Evolutionary conservation across 2,329 filamentous ascomycete species (phyloP).

Genomic region (Dothideomycetes sp.): DNA sequence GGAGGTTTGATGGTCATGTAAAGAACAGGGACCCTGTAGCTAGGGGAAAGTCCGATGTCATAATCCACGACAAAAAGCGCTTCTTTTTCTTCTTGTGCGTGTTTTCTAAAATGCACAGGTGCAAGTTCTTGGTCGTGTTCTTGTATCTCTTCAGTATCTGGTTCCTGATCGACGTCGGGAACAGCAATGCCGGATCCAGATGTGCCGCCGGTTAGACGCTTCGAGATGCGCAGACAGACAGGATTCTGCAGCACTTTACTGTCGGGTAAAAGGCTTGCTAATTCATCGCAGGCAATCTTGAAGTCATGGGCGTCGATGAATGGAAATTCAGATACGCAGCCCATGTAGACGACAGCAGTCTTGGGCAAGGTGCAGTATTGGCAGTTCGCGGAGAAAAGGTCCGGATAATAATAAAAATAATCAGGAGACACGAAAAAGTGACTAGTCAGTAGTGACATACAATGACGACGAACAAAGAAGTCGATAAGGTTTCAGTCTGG

Average conservation of each 20-base stretch:
- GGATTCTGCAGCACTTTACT: not conserved
- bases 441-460: too few relatives aligned
- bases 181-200: not conserved
- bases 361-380: not conserved
- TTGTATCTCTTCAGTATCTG: constrained; percentile 3
- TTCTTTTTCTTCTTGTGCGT: constrained; percentile 15
- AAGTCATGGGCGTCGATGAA: constrained; percentile 25
- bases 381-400: too few relatives aligned
- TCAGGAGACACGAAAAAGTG: too few relatives aligned
- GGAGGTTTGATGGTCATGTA: constrained; percentile 28
- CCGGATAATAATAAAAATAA: too few relatives aligned
- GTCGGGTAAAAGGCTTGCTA: constrained; percentile 21
- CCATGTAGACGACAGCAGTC: not conserved
- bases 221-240: constrained; percentile 9
- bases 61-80: constrained; percentile 21
- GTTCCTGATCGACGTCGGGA: not conserved
- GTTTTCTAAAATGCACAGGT: not conserved
- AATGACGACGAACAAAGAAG: too few relatives aligned
- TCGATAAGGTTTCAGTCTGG: too few relatives aligned
- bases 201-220: not conserved
- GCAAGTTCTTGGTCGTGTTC: constrained; percentile 3
- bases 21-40: constrained; percentile 37
- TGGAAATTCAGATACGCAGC: constrained; percentile 20
- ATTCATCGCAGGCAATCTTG: constrained; percentile 19
- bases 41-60: constrained; percentile 35